These are phyloP conservation scores for Dictyostelium discoideum DNA, from an alignment of 78 protist genomes.

Conservation along the genomic window dicty_2.7 NC_007090.3:42501-43000, in stretches of 20 bases:
- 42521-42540: not conserved
- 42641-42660: not conserved
- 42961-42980: slow-evolving; percentile 48
- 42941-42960: slow-evolving; percentile 45
- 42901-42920: slow-evolving; percentile 36
- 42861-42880: slow-evolving; percentile 46
- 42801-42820: slow-evolving; percentile 57
- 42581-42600: not conserved
- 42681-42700: slow-evolving; percentile 36
- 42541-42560: not conserved
- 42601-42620: not conserved
- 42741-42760: slow-evolving; percentile 19
- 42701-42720: slow-evolving; percentile 64
- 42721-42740: slow-evolving; percentile 32
- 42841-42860: slow-evolving; percentile 60
- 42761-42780: slow-evolving; percentile 31
- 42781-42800: slow-evolving; percentile 81
- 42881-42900: slow-evolving; percentile 74
- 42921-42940: slow-evolving; percentile 64
- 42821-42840: slow-evolving; percentile 46
- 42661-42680: slow-evolving; percentile 26
- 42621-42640: not conserved
- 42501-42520: too few species aligned
- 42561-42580: not conserved
- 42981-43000: slow-evolving; percentile 61